Evolutionary conservation across 2,329 filamentous ascomycete genomes (phyloP), one percentile per base, ranked within the genome.

Genomic region (Rutstroemia sp.): DNA sequence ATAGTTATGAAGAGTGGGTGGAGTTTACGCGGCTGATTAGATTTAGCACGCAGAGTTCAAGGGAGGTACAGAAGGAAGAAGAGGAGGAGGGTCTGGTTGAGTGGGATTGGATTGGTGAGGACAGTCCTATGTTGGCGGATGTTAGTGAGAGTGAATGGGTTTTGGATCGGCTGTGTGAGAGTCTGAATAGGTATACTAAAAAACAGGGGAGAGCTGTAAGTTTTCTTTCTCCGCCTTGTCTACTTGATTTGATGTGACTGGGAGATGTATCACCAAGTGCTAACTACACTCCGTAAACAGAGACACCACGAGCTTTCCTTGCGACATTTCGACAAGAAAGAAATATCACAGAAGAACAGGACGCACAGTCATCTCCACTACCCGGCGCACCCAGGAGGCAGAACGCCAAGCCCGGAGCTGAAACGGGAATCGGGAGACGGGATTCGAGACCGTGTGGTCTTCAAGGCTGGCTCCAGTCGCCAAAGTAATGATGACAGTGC

Each of bases 21-120:
- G 78, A 83, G 56, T 85, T 85, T 58, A 84, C 82, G 3, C 73
- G 77, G 14, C 68, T 88, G 51, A 86, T 88, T 39, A 75, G 79
- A 2, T 84, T 85, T 61, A 79, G 71, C 39, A 69, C 65, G 53
- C 72, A 67, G 27, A 60, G 61, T 7, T 56, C 66, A 2, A 62
- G 68, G 6, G 66, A 68, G 10, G 62, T 71, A 2, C 62, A 71
- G 30, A 62, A 71, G 1, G 74, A 79, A 7, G 79, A 81, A 56
- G 77, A 80, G 19, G 75, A 79, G n/a, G 78, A 81, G 27, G 82
- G 79, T 0, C 65, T 85, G 18, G 72, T 86, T 1, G 79, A 86
- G 37, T 88, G 85, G 85, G 85, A 88, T 65, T 89, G 86, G 86
- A 82, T 89, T 54, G 84, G 85, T 0, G 79, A 86, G 62, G 76